Evolutionary conservation across 495 filamentous ascomycete species (phyloP).

Genomic region (Hypoxylon rickii): DNA sequence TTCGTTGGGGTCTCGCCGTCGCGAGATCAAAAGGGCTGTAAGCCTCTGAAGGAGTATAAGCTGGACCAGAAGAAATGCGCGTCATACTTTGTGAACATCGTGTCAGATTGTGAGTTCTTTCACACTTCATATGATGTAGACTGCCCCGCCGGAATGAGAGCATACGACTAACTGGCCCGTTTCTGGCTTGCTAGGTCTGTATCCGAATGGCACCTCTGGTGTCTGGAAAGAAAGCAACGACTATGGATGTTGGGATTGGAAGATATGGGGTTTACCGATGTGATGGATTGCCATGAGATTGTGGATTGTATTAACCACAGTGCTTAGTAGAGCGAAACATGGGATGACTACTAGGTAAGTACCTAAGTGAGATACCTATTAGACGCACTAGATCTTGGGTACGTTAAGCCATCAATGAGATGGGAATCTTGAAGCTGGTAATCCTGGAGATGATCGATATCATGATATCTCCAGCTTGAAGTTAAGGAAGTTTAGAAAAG

Average conservation of each 20-base stretch:
- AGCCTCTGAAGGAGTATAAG: neutral
- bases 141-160: too few species aligned
- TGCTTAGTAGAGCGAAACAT: too few species aligned
- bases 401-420: too few species aligned
- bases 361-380: too few species aligned
- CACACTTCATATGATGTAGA: neutral
- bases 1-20: neutral
- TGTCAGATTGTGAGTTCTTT: neutral
- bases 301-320: too few species aligned
- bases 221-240: neutral
- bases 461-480: too few species aligned
- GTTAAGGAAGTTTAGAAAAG: too few species aligned
- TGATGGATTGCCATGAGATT: too few species aligned
- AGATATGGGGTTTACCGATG: neutral
- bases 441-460: too few species aligned
- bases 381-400: too few species aligned
- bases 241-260: neutral
- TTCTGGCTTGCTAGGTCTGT: neutral
- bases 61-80: neutral
- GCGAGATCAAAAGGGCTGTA: neutral
- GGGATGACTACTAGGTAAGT: too few species aligned
- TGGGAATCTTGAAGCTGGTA: too few species aligned
- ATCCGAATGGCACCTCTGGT: neutral
- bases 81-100: neutral
- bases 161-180: neutral